Evolutionary conservation across 495 filamentous ascomycete species (phyloP).

Genomic region (Recurvomyces mirabilis): DNA sequence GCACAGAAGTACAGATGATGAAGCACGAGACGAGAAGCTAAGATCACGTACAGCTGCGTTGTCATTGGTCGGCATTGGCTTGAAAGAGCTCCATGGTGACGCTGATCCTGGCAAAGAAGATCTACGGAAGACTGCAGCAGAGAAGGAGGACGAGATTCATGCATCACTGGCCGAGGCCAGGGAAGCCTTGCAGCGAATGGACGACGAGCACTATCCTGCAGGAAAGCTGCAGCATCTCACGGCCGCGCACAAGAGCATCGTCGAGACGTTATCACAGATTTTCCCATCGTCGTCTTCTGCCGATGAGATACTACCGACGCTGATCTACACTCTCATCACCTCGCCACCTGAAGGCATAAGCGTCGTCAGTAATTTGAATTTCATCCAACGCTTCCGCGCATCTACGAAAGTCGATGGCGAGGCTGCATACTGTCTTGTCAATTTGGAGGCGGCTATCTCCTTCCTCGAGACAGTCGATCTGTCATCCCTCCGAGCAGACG

Average conservation of each 20-base stretch:
- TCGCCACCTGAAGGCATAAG: conserved; percentile 77
- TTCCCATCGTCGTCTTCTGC: conserved; percentile 85
- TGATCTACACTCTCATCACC: conserved; percentile 91
- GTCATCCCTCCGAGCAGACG: conserved; percentile 78
- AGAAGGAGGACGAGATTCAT: conserved; percentile 60
- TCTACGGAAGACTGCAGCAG: conserved; percentile 37
- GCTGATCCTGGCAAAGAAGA: conserved; percentile 40
- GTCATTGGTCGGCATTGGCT: conserved; percentile 75
- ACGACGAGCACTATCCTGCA: conserved; percentile 71
- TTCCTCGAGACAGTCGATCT: conserved; percentile 98
- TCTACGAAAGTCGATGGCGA: conserved; percentile 81
- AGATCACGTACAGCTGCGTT: conserved; percentile 89
- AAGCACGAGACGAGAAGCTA: conserved; percentile 88
- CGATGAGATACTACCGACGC: conserved; percentile 89
- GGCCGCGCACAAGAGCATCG: conserved; percentile 82
- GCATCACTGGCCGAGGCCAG: conserved; percentile 62
- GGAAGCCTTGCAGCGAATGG: conserved; percentile 68
- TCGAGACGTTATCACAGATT: conserved; percentile 66
- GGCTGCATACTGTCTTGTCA: conserved; percentile 90
- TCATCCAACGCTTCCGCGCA: conserved; percentile 87
- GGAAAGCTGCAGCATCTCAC: conserved; percentile 88
- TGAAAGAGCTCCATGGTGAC: conserved; percentile 77
- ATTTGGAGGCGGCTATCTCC: conserved; percentile 85
- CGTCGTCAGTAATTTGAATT: conserved; percentile 83
- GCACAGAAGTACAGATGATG: conserved; percentile 84